Evolutionary conservation across 768 basidiomycete species (phyloP).

Genomic region (Pisolithus marmoratus): DNA sequence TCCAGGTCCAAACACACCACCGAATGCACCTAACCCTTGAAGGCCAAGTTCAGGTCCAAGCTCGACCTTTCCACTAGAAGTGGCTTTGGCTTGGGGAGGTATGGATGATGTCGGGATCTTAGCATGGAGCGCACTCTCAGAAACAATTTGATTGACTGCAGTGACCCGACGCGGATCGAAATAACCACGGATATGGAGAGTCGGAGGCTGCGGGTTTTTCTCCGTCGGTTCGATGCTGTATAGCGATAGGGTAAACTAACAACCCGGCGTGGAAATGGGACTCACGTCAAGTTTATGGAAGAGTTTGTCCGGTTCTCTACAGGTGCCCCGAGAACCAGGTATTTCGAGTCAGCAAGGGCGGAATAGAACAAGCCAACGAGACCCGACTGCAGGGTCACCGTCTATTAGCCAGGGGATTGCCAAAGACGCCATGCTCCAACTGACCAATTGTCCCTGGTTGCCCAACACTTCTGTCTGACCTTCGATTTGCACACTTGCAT

Average conservation of each 20-base stretch:
- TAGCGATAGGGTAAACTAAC: neutral
- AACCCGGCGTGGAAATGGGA: neutral
- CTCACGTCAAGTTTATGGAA: constrained; percentile 37
- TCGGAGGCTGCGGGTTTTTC: constrained; percentile 14
- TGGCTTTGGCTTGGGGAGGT: constrained; percentile 3
- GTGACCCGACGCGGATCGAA: constrained; percentile 31
- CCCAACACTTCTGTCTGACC: constrained; percentile 24
- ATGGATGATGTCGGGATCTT: constrained; percentile 18
- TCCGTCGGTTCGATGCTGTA: constrained; percentile 27
- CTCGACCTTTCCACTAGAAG: constrained; percentile 11
- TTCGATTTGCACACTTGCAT: constrained; percentile 18
- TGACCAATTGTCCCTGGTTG: constrained; percentile 21
- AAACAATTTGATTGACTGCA: constrained; percentile 28
- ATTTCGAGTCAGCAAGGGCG: constrained; percentile 27
- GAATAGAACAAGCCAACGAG: constrained; percentile 35
- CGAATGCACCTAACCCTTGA: constrained; percentile 10
- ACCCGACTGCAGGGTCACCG: constrained; percentile 15
- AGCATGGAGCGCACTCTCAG: constrained; percentile 22
- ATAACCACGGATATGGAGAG: constrained; percentile 18
- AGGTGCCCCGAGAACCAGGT: constrained; percentile 30
- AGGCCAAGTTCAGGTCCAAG: constrained; percentile 12
- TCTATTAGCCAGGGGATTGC: no score
- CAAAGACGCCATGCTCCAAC: neutral
- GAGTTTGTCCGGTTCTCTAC: constrained; percentile 25
- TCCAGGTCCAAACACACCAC: constrained; percentile 17